Evolutionary conservation across 2,329 filamentous ascomycete genomes (phyloP).

Genomic region (Metarhizium sp.): DNA sequence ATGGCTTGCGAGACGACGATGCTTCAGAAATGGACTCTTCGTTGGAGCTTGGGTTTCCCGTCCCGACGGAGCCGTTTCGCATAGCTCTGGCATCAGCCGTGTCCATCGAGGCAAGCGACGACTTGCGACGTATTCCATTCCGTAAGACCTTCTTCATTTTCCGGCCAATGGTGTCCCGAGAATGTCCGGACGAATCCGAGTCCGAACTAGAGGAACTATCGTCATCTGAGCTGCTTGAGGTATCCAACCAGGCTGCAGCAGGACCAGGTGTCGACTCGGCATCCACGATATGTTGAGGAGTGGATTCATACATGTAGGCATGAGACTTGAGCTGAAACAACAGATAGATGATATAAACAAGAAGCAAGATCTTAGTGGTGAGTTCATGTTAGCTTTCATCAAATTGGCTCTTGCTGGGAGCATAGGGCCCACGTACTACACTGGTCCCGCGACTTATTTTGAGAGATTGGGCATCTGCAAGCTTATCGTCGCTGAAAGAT

Average conservation of each 20-base stretch:
- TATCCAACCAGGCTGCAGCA: slow-evolving; percentile 71
- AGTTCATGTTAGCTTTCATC: not conserved
- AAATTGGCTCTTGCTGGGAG: not conserved
- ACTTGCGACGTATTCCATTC: slow-evolving; percentile 64
- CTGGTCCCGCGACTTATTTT: slow-evolving; percentile 86
- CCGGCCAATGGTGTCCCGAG: slow-evolving; percentile 57
- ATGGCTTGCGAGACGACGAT: slow-evolving; percentile 24
- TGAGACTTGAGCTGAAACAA: slow-evolving; percentile 89
- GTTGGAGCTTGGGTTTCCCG: slow-evolving; percentile 19
- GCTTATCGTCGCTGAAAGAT: slow-evolving; percentile 56
- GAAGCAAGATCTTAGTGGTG: slow-evolving; percentile 52
- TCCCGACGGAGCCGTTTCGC: slow-evolving; percentile 33
- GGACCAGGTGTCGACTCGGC: slow-evolving; percentile 83
- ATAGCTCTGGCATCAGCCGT: slow-evolving; percentile 26
- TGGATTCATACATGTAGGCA: slow-evolving; percentile 85
- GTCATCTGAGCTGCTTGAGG: slow-evolving; percentile 47
- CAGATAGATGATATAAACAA: slow-evolving; percentile 78
- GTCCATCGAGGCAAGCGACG: slow-evolving; percentile 61
- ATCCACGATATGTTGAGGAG: slow-evolving; percentile 85
- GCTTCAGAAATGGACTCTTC: slow-evolving; percentile 31
- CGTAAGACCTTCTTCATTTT: slow-evolving; percentile 69
- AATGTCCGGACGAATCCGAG: slow-evolving; percentile 52
- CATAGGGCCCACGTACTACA: slow-evolving; percentile 48
- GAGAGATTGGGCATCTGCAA: slow-evolving; percentile 62
- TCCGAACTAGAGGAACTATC: slow-evolving; percentile 54